phyloP scores from a whole-genome alignment of 768 basidiomycete genomes.

The Kwoniella dendrophila region DNA sequence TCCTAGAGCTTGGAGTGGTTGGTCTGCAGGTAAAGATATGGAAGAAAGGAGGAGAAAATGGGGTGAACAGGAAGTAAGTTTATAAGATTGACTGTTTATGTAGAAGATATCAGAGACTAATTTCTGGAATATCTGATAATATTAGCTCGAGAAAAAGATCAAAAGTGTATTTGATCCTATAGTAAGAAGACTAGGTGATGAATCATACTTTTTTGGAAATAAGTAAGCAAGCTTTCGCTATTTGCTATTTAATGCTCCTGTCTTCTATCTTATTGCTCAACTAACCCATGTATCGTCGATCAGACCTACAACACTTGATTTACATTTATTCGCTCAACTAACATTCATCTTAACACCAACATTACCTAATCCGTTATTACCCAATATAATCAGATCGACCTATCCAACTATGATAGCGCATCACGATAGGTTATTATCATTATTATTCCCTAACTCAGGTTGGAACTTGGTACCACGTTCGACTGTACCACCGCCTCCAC shows the following conservation, averaged over 20 bases:
- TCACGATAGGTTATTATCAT: slow-evolving; percentile 26
- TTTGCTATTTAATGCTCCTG: not conserved
- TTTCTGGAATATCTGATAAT: not conserved
- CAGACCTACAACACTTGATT: slow-evolving; percentile 38
- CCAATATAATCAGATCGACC: slow-evolving; percentile 24
- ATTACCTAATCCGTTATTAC: slow-evolving; percentile 37
- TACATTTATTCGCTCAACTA: slow-evolving; percentile 36
- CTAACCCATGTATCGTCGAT: no score
- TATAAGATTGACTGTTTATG: not conserved
- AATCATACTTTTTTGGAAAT: slow-evolving; percentile 34
- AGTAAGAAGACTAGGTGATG: slow-evolving; percentile 26
- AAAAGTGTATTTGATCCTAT: slow-evolving; percentile 38
- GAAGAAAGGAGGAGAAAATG: slow-evolving; percentile 33
- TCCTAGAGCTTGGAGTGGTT: slow-evolving; percentile 45
- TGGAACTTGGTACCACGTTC: slow-evolving; percentile 9
- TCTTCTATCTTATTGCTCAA: not conserved
- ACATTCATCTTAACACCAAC: slow-evolving; percentile 34
- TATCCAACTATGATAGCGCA: slow-evolving; percentile 36
- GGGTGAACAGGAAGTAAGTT: slow-evolving; percentile 41
- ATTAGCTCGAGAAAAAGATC: slow-evolving; percentile 27
- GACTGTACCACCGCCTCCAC: not conserved
- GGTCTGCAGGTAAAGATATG: slow-evolving; percentile 36
- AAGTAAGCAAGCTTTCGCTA: slow-evolving; percentile 21
- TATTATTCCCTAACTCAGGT: slow-evolving; percentile 25
- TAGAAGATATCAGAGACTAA: not conserved